Evolutionary conservation across 1,284 basidiomycete species (phyloP), one percentile per base, ranked within the genome.

Genomic region (Golubevia sp.): DNA sequence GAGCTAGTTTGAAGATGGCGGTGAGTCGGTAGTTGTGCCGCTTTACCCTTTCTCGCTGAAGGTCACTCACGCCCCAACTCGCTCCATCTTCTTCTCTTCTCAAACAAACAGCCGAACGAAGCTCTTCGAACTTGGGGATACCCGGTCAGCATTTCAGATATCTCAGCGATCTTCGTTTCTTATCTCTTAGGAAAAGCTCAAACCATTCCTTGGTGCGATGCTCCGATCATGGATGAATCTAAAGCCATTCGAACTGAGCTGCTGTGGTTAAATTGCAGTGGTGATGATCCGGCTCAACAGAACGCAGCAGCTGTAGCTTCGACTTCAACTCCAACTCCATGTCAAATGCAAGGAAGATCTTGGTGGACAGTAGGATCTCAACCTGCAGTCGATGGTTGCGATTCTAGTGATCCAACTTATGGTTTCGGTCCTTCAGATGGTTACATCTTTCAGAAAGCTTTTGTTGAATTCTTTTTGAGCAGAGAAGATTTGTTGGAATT

Each of bases 331-430:
- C 18, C 38, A 13, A 15, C 27, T 53, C 51, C 51, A 15, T 53
- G 24, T 53, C 11, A 25, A 25, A 26, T 25, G 27, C 21, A 3
- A 26, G 21, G 38, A n/a, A 73, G 73, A 44, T 70, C 72, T 2
- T 92, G 93, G 89, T 97, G 96, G 93, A 98, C 97, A 2, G 92
- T 99, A 25, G 94, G 94, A 6, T 97, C 94, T 20, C 97, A 99
- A 84, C 96, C 97, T 0, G 77, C 77, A 0, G 72, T 81, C 0
- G 79, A 79, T 51, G 80, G 77, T 0, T 70, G 71, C n/a, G 63
- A 70, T 7, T 76, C 73, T 20, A 67, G 66, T 11, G 81, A 83
- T 79, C 87, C 88, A 13, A 85, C 91, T 0, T 89, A 95, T 65
- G 97, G 96, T 0, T 99, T 96, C 90, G 96, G 96, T 3, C 97